phyloP scores from a whole-genome alignment of 768 basidiomycete species.

The Myochromella boudieri region DNA sequence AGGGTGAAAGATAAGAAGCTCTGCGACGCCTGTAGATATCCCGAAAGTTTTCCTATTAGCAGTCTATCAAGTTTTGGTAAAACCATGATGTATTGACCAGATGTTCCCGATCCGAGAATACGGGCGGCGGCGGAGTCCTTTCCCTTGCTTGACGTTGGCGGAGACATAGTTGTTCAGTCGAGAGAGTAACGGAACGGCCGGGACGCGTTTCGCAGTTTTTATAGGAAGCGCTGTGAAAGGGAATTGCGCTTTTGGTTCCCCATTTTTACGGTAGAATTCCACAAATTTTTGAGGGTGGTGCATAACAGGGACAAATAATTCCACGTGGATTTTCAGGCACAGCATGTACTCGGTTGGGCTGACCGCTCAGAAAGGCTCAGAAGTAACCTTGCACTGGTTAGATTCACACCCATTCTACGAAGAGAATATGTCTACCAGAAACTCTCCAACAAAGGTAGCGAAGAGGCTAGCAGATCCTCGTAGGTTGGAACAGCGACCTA shows the following conservation, averaged over 20 bases:
- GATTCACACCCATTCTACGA: background rate
- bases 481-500: background rate
- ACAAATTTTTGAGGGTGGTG: conserved; percentile 15
- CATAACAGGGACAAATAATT: conserved; percentile 9
- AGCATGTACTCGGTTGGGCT: background rate
- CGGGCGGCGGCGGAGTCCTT: conserved; percentile 91
- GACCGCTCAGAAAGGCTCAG: background rate
- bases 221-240: conserved; percentile 15
- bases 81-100: conserved; percentile 57
- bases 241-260: conserved; percentile 6
- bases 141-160: conserved; percentile 49
- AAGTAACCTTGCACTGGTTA: background rate
- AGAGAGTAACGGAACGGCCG: conserved; percentile 9
- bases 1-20: conserved; percentile 93
- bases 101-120: conserved; percentile 87
- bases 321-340: conserved; percentile 10
- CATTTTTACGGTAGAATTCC: conserved; percentile 2
- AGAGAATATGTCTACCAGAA: background rate
- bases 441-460: background rate
- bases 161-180: conserved; percentile 34
- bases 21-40: conserved; percentile 80
- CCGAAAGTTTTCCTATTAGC: conserved; percentile 3
- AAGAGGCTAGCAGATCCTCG: background rate
- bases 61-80: background rate
- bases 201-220: conserved; percentile 3